A percentile compares a stretch with the other conserved stretches of the same genome.
phyloP scores from a whole-genome alignment of 129 eudicot species.

The Chrysanthemum makinoi region DNA sequence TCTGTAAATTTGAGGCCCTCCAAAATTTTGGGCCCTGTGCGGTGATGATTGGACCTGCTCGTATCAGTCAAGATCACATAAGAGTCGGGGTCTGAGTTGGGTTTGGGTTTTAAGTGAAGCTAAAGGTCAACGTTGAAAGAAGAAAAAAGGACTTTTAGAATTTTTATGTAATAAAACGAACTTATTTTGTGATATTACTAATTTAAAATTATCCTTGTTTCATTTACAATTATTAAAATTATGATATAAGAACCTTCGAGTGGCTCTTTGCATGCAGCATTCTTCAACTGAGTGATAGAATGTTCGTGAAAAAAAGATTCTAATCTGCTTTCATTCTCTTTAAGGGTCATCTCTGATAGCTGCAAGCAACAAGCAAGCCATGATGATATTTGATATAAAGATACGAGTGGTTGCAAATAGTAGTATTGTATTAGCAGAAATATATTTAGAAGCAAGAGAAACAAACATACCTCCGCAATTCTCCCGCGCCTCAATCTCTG shows the following conservation, averaged over 20 bases:
- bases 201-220: neutral
- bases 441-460: constrained; percentile 3
- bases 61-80: no score
- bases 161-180: no score
- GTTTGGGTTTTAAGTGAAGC: no score
- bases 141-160: no score
- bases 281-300: constrained; percentile 72
- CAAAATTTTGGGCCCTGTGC: no score
- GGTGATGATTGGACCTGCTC: no score
- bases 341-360: constrained; percentile 95
- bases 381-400: neutral
- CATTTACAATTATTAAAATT: neutral
- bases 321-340: constrained; percentile 86
- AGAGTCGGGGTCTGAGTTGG: no score
- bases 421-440: no score
- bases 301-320: constrained; percentile 76
- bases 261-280: no score
- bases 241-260: constrained; percentile 60
- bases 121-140: no score
- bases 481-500: constrained; percentile 78
- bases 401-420: neutral
- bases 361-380: constrained; percentile 30
- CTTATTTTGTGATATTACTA: no score
- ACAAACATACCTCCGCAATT: constrained; percentile 48
- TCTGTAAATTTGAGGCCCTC: no score